These are phyloP conservation scores for Cladosporium sp. DNA, from an alignment of 2,329 filamentous ascomycete genomes.

Conservation along the genomic window DNA sequence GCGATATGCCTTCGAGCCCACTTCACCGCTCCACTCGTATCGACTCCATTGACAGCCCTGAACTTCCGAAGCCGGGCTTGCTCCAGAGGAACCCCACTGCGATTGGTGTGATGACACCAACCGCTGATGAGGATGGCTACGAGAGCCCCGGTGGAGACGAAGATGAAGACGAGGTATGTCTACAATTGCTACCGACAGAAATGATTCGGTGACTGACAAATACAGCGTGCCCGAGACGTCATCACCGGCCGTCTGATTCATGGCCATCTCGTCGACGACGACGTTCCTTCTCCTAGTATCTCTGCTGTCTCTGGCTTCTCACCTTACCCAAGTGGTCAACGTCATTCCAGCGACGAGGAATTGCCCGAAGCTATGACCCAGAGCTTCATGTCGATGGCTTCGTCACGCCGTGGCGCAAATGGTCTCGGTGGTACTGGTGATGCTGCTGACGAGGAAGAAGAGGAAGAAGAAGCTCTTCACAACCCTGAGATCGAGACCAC, in stretches of 20 bases:
- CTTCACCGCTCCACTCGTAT: constrained; percentile 28
- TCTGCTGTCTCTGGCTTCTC: constrained; percentile 56
- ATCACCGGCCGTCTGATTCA: constrained; percentile 87
- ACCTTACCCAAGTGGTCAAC: constrained; percentile 36
- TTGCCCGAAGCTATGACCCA: constrained; percentile 86
- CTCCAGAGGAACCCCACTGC: constrained; percentile 24
- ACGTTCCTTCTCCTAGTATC: constrained; percentile 73
- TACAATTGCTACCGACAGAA: background rate
- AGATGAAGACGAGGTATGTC: constrained; percentile 32
- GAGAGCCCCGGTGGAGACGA: constrained; percentile 31
- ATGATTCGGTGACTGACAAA: background rate
- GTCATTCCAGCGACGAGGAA: constrained; percentile 43
- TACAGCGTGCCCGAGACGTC: constrained; percentile 71
- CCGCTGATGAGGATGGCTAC: constrained; percentile 30
- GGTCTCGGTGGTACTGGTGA: constrained; percentile 81
- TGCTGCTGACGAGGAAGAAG: constrained; percentile 76
- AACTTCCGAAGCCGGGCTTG: background rate
- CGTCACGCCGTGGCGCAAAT: constrained; percentile 54
- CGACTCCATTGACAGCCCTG: constrained; percentile 23
- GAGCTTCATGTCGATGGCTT: constrained; percentile 73
- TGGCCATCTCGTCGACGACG: constrained; percentile 91
- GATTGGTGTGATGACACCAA: constrained; percentile 23
- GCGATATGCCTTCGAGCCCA: constrained; percentile 26
- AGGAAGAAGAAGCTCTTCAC: constrained; percentile 85
- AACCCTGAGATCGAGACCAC: constrained; percentile 83